phyloP scores from a whole-genome alignment of 352 stramenopile genomes.

The Phytopythium vexans region DNA sequence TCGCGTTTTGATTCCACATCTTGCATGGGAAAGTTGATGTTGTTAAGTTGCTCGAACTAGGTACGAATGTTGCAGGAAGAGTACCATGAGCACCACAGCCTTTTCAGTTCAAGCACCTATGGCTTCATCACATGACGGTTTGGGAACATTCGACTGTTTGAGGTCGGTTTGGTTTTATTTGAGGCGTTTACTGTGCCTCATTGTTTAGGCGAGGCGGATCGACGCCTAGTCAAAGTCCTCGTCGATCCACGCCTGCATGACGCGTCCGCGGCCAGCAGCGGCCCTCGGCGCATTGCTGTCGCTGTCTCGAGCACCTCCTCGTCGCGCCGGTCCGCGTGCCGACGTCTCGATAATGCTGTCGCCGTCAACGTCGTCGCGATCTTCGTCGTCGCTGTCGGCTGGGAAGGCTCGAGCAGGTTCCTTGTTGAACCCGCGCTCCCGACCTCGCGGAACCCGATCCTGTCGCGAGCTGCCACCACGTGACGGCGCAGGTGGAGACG shows the following conservation, averaged over 20 bases:
- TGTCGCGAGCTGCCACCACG: background rate
- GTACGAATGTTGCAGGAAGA: no score
- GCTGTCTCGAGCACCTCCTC: slow-evolving; percentile 1
- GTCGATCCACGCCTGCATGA: slow-evolving; percentile 73
- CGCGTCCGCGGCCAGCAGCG: slow-evolving; percentile 34
- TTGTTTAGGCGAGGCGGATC: no score
- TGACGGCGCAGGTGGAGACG: background rate
- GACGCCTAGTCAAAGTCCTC: slow-evolving; percentile 27
- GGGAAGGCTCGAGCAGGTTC: slow-evolving; percentile 12
- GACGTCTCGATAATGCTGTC: slow-evolving; percentile 22
- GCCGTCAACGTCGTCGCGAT: slow-evolving; percentile 8
- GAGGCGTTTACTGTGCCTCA: no score
- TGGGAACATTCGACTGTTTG: no score
- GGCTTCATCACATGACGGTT: no score
- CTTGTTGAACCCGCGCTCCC: slow-evolving; percentile 20
- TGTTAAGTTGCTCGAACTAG: no score
- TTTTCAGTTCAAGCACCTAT: no score
- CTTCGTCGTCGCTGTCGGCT: slow-evolving; percentile 10
- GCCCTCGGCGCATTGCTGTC: slow-evolving; percentile 11
- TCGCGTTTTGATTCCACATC: no score
- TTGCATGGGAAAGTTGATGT: no score
- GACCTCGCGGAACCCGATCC: background rate
- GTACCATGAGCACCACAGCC: no score
- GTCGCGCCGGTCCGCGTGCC: background rate
- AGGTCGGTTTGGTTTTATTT: no score